phyloP scores from a whole-genome alignment of 2,329 filamentous ascomycete species.

The Polytolypa hystricis region DNA sequence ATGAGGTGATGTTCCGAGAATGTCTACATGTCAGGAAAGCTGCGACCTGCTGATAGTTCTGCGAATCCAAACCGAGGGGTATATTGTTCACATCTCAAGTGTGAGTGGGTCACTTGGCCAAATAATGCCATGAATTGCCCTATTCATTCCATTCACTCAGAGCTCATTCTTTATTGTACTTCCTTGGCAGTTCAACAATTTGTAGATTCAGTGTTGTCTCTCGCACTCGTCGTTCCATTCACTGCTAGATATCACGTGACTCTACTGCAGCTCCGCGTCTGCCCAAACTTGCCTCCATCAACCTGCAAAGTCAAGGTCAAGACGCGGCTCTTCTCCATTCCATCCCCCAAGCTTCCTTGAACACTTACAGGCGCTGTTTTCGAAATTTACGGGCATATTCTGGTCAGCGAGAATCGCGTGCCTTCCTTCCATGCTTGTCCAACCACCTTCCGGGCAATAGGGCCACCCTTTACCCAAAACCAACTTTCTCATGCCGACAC shows the following conservation, averaged over 20 bases:
- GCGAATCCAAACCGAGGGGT: too few species aligned
- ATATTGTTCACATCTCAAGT: too few species aligned
- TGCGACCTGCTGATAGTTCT: too few species aligned
- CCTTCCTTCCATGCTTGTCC: constrained; percentile 3
- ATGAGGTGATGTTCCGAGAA: too few species aligned
- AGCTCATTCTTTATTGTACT: too few species aligned
- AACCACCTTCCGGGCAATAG: neutral
- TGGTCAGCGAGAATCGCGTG: neutral
- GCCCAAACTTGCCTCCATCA: neutral
- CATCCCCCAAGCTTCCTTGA: neutral
- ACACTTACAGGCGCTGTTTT: neutral
- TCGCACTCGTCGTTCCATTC: too few species aligned
- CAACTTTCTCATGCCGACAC: constrained; percentile 1
- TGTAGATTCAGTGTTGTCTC: too few species aligned
- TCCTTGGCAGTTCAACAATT: too few species aligned
- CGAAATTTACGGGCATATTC: neutral
- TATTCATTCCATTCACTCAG: too few species aligned
- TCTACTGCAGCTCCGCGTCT: neutral
- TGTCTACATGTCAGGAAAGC: too few species aligned
- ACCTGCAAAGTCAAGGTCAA: neutral
- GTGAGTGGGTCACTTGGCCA: too few species aligned
- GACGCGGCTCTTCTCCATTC: neutral
- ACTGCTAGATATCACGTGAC: constrained; percentile 3
- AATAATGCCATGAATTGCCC: too few species aligned
- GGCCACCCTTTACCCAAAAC: neutral